Evolutionary conservation across 2,329 filamentous ascomycete genomes (phyloP).

Genomic region (Aspergillus sp.): DNA sequence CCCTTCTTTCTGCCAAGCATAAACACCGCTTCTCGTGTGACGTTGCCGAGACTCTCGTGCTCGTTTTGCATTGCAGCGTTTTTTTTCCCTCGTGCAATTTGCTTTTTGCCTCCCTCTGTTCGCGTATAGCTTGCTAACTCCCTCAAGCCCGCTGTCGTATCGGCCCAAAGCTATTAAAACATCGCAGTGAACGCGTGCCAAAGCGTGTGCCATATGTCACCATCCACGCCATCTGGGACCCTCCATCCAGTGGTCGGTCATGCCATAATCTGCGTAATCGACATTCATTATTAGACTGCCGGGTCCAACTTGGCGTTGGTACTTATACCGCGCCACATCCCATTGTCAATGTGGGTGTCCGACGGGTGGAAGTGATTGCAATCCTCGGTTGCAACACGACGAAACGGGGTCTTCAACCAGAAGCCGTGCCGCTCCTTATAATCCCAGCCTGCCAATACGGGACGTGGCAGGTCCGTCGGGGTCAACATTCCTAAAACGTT

Average conservation of each 20-base stretch:
- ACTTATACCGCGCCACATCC: constrained; percentile 9
- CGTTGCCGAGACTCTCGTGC: constrained; percentile 22
- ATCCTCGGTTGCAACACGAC: constrained; percentile 11
- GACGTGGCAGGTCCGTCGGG: constrained; percentile 10
- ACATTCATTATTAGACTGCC: constrained; percentile 9
- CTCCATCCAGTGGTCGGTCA: constrained; percentile 7
- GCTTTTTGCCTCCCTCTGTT: constrained; percentile 3
- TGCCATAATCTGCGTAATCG: constrained; percentile 11
- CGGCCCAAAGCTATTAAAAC: constrained; percentile 46
- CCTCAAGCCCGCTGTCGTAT: constrained; percentile 44
- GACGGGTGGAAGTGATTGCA: constrained; percentile 10
- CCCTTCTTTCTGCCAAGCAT: constrained; percentile 22
- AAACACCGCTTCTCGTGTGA: constrained; percentile 19
- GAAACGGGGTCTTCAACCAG: constrained; percentile 7
- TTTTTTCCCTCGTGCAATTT: background rate
- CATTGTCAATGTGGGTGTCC: constrained; percentile 14
- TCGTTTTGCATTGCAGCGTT: background rate
- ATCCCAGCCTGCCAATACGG: constrained; percentile 5
- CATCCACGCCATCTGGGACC: constrained; percentile 18
- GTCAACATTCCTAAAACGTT: background rate
- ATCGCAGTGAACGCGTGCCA: constrained; percentile 17
- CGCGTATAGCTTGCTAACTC: constrained; percentile 17
- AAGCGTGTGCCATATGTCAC: constrained; percentile 22
- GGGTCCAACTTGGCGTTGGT: constrained; percentile 9
- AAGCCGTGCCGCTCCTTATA: constrained; percentile 10